These are phyloP conservation scores for Polychytrium aggregatum DNA, from an alignment of 192 early-diverging fungal genomes.

Conservation along the genomic window DNA sequence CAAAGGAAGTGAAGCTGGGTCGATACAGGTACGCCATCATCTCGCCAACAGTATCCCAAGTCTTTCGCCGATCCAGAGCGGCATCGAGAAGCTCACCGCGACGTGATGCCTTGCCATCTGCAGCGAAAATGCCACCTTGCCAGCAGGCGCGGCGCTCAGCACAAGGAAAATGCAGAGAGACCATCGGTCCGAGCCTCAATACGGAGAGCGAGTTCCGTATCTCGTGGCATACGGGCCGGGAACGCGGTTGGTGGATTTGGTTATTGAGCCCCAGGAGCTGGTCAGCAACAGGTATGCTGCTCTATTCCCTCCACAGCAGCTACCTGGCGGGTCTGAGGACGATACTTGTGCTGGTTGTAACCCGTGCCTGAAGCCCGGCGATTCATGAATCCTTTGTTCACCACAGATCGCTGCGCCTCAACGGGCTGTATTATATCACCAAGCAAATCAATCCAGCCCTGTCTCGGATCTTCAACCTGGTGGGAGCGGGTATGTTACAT, in stretches of 20 bases:
- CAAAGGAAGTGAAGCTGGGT: constrained; percentile 75
- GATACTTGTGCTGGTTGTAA: background rate
- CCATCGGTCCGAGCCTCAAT: constrained; percentile 66
- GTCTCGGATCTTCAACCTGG: constrained; percentile 62
- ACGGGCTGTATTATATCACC: constrained; percentile 74
- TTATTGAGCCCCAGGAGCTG: constrained; percentile 57
- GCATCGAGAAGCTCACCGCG: too few species aligned
- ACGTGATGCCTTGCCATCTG: background rate
- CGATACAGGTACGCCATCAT: constrained; percentile 44
- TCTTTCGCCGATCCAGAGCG: too few species aligned
- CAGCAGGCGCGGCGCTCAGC: constrained; percentile 65
- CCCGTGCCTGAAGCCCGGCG: background rate
- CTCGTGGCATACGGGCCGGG: constrained; percentile 66
- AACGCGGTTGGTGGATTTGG: constrained; percentile 58
- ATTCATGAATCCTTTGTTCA: constrained; percentile 7
- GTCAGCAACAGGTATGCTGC: constrained; percentile 14
- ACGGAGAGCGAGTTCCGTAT: constrained; percentile 84
- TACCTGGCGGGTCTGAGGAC: background rate
- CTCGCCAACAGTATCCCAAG: background rate
- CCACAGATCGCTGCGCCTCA: constrained; percentile 52
- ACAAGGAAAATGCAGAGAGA: constrained; percentile 55
- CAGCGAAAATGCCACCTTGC: constrained; percentile 41
- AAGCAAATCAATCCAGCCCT: constrained; percentile 78
- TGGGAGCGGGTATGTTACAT: constrained; percentile 53
- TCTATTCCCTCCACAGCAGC: background rate